These are phyloP conservation scores for Sporothrix variecibatus DNA, from an alignment of 2,329 filamentous ascomycete genomes.

Conservation along the genomic window DNA sequence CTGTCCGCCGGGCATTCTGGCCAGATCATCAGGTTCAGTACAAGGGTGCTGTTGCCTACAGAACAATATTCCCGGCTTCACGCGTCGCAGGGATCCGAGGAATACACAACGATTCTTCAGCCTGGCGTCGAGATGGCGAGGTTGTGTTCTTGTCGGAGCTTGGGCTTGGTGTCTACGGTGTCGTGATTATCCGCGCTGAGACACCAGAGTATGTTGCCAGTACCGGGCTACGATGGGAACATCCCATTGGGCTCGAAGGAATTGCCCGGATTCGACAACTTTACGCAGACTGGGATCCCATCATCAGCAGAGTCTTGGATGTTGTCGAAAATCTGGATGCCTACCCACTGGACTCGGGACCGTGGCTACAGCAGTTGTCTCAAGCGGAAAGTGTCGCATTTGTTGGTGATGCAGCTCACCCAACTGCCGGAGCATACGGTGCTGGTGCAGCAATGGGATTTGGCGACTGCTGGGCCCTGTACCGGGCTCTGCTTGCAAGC, in stretches of 20 bases:
- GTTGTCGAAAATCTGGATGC: conserved; percentile 27
- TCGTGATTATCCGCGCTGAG: neutral
- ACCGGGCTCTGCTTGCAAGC: conserved; percentile 24
- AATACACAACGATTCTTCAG: neutral
- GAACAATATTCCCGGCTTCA: neutral
- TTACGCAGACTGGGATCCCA: conserved; percentile 6
- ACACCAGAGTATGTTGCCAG: neutral
- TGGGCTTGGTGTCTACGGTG: neutral
- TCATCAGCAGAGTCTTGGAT: conserved; percentile 18
- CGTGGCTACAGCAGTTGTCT: conserved; percentile 25
- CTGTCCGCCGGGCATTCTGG: neutral
- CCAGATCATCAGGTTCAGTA: neutral
- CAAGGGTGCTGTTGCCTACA: neutral
- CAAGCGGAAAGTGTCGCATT: conserved; percentile 18
- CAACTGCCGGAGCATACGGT: conserved; percentile 27
- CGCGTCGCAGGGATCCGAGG: neutral
- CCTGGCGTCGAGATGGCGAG: neutral
- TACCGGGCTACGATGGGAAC: neutral
- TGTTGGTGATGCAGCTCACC: conserved; percentile 29
- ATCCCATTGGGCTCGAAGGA: neutral
- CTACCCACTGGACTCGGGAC: conserved; percentile 26
- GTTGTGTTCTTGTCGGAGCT: conserved; percentile 15
- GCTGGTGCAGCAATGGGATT: conserved; percentile 25
- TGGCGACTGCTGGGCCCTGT: conserved; percentile 28
- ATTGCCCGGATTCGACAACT: neutral